Evolutionary conservation across 2,329 filamentous ascomycete genomes (phyloP).

Genomic region (Paecilomyces fulvus): DNA sequence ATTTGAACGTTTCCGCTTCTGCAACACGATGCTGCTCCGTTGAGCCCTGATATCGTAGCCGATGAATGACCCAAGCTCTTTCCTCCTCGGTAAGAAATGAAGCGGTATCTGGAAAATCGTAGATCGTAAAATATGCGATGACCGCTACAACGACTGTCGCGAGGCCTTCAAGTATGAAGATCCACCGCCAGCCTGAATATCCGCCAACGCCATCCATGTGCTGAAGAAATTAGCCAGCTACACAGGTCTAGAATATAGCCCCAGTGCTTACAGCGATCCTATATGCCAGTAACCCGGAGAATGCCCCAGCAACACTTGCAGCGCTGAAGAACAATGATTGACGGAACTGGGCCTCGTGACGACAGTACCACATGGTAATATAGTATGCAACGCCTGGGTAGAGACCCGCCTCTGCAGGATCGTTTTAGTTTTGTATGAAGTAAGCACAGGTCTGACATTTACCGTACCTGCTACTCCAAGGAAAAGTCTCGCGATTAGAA

Average conservation of each 20-base stretch:
- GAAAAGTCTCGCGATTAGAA: conserved; percentile 41
- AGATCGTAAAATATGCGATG: conserved; percentile 37
- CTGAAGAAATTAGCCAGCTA: neutral
- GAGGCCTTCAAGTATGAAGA: conserved; percentile 43
- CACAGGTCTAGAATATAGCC: neutral
- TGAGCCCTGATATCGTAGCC: conserved; percentile 28
- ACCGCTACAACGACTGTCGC: conserved; percentile 37
- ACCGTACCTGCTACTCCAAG: conserved; percentile 23
- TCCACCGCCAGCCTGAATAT: conserved; percentile 30
- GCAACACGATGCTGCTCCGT: conserved; percentile 17
- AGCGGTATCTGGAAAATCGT: conserved; percentile 38
- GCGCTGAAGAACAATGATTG: conserved; percentile 42
- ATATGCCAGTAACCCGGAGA: conserved; percentile 45
- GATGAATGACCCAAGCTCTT: conserved; percentile 28
- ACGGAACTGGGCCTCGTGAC: conserved; percentile 35
- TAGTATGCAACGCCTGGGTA: conserved; percentile 39
- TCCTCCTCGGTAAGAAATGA: conserved; percentile 35
- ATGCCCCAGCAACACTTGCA: conserved; percentile 43
- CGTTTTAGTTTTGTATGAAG: neutral
- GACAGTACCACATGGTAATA: conserved; percentile 40
- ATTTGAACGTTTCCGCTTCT: conserved; percentile 25
- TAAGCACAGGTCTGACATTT: neutral
- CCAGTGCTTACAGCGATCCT: conserved; percentile 34
- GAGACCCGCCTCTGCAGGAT: conserved; percentile 28
- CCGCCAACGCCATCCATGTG: conserved; percentile 31